phyloP scores from a whole-genome alignment of 225 moss, liverwort and hornwort genomes.

The Thuidium tamariscinum region DNA sequence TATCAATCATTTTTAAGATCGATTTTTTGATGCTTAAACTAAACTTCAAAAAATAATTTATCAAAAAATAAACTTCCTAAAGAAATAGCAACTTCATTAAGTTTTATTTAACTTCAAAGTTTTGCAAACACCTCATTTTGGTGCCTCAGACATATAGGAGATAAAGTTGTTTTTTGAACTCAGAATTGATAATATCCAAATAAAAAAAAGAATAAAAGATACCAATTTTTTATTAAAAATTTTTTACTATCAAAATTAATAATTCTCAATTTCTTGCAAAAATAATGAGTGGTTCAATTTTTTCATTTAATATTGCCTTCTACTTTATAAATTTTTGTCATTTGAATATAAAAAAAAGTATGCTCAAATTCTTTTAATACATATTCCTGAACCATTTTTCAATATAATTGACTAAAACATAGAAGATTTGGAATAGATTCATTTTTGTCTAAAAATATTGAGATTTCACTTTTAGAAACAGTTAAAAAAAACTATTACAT shows the following conservation, averaged over 20 bases:
- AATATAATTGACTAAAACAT: neutral
- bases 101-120: too few species aligned
- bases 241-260: neutral
- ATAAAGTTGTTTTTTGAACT: neutral
- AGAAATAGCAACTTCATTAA: too few species aligned
- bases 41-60: too few species aligned
- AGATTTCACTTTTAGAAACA: neutral
- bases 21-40: too few species aligned
- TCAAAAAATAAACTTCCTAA: too few species aligned
- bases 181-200: neutral
- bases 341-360: neutral
- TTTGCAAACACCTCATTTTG: too few species aligned
- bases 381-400: neutral
- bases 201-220: neutral
- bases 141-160: too few species aligned
- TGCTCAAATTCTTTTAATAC: too few species aligned
- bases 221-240: rapidly evolving
- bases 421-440: neutral
- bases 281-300: neutral
- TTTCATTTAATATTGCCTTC: neutral
- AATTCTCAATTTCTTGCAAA: neutral
- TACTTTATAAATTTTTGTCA: neutral
- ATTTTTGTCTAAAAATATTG: neutral
- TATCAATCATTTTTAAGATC: too few species aligned
- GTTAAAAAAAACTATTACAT: neutral